Evolutionary conservation across 306 rosid species (phyloP), one percentile per base, ranked within the genome.

Genomic region (Clitoria ternatea): DNA sequence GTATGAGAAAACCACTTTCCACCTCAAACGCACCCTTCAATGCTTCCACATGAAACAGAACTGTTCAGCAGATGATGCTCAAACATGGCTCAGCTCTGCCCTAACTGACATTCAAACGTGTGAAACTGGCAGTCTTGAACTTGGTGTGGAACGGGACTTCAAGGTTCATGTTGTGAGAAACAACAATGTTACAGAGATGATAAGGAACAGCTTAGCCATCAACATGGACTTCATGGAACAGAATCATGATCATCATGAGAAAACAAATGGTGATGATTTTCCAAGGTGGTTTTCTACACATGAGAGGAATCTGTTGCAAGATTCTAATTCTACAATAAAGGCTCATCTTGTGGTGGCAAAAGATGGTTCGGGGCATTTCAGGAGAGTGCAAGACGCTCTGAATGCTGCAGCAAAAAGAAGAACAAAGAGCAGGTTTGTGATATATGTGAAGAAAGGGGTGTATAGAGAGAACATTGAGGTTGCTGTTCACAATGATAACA

Each of bases 71-170:
- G 56, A 70, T 29, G 98, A 93, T 44, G 90, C 89, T 4, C 98
- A 93, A 17, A 93, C 96, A 0, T 93, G 98, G 98, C 93, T 93
- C 3, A 87, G 96, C 66, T 65, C 98, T 1, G 85, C 97, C 32
- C 92, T 88, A 18, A 93, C 98, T 5, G 85, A 82, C 78, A 68
- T 88, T 4, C 74, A 79, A 12, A 87, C 89, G 0, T 93, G 98
- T 35, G 69, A 33, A n/a, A 60, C 53, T 0, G 92, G 98, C 2
- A 82, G 89, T 0, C 1, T 33, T 6, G 97, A 90, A 10, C 79
- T 93, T 12, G 43, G 42, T 11, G 82, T 80, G 1, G 35, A 87
- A 4, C 77, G 27, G 6, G 2, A 84, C n/a, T 81, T 84, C 45
- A 79, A 78, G 2, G 7, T 12, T 6, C 76, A 88, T 1, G 55